Evolutionary conservation across 2,329 filamentous ascomycete genomes (phyloP), one percentile per base, ranked within the genome.

Genomic region (Claviceps cyperi): DNA sequence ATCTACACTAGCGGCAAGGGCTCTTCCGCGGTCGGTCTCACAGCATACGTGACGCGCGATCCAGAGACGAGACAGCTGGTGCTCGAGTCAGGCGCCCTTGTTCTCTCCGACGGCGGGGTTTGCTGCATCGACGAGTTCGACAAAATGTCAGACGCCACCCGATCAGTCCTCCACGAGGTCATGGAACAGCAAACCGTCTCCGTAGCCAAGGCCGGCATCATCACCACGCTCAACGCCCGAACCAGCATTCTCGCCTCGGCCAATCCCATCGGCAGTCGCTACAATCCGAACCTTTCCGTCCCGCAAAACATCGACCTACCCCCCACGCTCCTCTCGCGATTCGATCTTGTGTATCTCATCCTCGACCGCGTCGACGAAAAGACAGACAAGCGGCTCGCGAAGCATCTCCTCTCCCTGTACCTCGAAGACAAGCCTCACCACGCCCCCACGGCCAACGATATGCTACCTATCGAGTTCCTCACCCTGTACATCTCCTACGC

Each of bases 241-340:
- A 97, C 92, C 1, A 94, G 86, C 55, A 96, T 98, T 61, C 79
- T 98, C 32, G 92, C 92, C 15, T 97, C 91, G 11, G 92, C 92
- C 66, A 98, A 98, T 64, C 92, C 92, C 1, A 97, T 98, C 57
- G 92, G 92, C 59, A 95, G 88, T 69, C 90, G 94, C 63, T 98
- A 98, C 71, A 97, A 98, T 66, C 86, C 88, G 2, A 91, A 95
- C 60, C 71, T 98, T 22, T 90, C 92, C 0, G 92, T 98, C 14
- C 92, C 92, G 3, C 90, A 97, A 61, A 98, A 98, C 66, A 98
- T 98, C 59, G 92, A 98, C 62, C 79, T 98, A 8, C 92, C 92
- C 0, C 92, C 92, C 0, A 98, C 92, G 0, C 75, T 98, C 6
- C 78, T 98, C 48, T 96, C 90, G 5, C 84, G 92, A 74, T 98